Conservation (phyloP, 164 flowering plant species). For the Malania oleifera region DNA sequence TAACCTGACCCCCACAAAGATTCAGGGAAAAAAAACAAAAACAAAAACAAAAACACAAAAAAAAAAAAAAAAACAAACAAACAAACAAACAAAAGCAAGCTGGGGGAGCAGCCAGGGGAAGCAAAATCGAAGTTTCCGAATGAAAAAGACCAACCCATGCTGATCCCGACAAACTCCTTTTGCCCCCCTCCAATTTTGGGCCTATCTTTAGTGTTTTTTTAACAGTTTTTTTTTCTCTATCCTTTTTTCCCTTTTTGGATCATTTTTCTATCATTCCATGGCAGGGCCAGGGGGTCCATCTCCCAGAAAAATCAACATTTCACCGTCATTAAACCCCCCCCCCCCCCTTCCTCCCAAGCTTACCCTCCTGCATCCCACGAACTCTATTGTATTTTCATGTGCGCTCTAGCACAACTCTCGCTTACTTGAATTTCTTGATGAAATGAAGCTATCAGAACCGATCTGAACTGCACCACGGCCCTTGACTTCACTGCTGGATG, state of each 20-base stretch:
- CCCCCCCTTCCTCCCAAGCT: no score
- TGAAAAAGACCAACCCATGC: constrained; percentile 1
- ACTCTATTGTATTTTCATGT: not conserved
- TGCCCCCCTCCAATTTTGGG: not conserved
- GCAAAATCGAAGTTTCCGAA: constrained; percentile 17
- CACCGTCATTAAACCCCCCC: not conserved
- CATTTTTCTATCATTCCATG: constrained; percentile 7
- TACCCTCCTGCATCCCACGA: not conserved
- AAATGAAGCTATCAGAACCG: constrained; percentile 11
- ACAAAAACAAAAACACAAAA: no score
- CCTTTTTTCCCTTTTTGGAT: not conserved
- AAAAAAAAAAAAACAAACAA: no score
- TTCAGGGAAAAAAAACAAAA: constrained; percentile 7
- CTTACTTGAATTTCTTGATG: constrained; percentile 16
- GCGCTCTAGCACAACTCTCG: constrained; percentile 9
- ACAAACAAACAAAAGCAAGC: no score
- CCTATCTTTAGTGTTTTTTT: not conserved
- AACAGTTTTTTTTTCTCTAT: not conserved
- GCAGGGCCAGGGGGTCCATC: no score
- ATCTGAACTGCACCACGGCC: constrained; percentile 12
- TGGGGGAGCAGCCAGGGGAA: constrained; percentile 16
- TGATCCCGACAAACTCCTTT: constrained; percentile 11
- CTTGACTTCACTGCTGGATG: constrained; percentile 5
- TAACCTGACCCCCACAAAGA: constrained; percentile 13
- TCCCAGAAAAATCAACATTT: constrained; percentile 6